Percentiles rank a stretch among this genome's conserved stretches.
Evolutionary conservation across 495 filamentous ascomycete genomes (phyloP).

Genomic region (Penicillium salamii): DNA sequence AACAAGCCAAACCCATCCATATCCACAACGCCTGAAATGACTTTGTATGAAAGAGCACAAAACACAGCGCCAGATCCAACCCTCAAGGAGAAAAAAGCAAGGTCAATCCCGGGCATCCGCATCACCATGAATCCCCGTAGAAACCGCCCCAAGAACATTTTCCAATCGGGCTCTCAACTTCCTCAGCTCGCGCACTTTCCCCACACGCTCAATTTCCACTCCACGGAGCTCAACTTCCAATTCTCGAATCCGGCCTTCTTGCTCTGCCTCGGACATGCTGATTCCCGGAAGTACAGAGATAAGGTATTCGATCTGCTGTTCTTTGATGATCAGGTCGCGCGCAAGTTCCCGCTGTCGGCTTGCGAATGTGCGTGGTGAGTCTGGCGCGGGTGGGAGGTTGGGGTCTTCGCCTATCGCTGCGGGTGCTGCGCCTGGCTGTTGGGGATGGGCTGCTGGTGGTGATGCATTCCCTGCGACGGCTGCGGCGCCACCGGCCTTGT

Average conservation of each 20-base stretch:
- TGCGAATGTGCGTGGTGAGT: slow-evolving; percentile 64
- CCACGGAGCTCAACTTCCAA: slow-evolving; percentile 72
- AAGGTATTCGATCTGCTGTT: slow-evolving; percentile 90
- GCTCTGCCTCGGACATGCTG: slow-evolving; percentile 78
- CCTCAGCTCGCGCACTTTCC: slow-evolving; percentile 70
- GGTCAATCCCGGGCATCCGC: slow-evolving; percentile 7
- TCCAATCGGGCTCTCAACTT: slow-evolving; percentile 66
- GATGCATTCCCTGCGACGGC: slow-evolving; percentile 25
- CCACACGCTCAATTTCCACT: slow-evolving; percentile 67
- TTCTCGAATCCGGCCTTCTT: slow-evolving; percentile 69
- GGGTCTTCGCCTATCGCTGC: slow-evolving; percentile 23
- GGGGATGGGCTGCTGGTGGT: slow-evolving; percentile 23
- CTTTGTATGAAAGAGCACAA: neutral
- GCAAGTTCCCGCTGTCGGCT: slow-evolving; percentile 76
- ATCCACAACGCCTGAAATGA: neutral
- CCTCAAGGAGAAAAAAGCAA: neutral
- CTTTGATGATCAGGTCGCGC: slow-evolving; percentile 81
- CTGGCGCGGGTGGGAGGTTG: slow-evolving; percentile 43
- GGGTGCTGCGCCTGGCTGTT: slow-evolving; percentile 18
- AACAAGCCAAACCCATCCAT: too few species aligned
- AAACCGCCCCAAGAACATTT: slow-evolving; percentile 46
- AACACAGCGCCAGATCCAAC: neutral
- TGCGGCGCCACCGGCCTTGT: slow-evolving; percentile 18
- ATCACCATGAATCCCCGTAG: slow-evolving; percentile 38
- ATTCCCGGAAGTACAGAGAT: slow-evolving; percentile 84